Conservation (phyloP, 2,329 filamentous ascomycete species). For the Aspergillus transmontanensis region DNA sequence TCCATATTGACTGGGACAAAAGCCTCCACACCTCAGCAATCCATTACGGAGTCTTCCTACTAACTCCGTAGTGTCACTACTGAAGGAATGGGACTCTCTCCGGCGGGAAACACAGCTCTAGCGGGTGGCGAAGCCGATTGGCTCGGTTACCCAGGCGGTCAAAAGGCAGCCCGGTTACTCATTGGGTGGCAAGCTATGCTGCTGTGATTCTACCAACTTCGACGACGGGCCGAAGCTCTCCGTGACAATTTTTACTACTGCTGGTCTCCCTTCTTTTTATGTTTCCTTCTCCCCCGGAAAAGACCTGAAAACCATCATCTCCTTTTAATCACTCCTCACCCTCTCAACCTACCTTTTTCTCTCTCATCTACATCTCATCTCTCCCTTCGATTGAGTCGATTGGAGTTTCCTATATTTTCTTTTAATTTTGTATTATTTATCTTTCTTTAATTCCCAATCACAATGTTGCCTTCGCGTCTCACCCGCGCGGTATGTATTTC, state of each 20-base stretch:
- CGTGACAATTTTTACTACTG: slow-evolving; percentile 36
- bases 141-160: slow-evolving; percentile 22
- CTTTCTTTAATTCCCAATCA: slow-evolving; percentile 40
- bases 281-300: slow-evolving; percentile 23
- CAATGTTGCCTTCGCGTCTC: slow-evolving; percentile 73
- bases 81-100: not conserved
- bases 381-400: slow-evolving; percentile 37
- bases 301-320: slow-evolving; percentile 25
- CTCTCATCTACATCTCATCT: slow-evolving; percentile 8
- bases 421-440: slow-evolving; percentile 40
- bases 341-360: slow-evolving; percentile 23
- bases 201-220: slow-evolving; percentile 41
- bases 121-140: slow-evolving; percentile 6
- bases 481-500: slow-evolving; percentile 70
- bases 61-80: not conserved
- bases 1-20: not conserved
- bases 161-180: slow-evolving; percentile 15
- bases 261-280: slow-evolving; percentile 32
- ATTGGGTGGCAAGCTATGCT: slow-evolving; percentile 21
- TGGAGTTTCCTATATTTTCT: slow-evolving; percentile 29
- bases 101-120: not conserved
- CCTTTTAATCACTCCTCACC: slow-evolving; percentile 24
- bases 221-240: slow-evolving; percentile 39
- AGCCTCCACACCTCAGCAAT: not conserved
- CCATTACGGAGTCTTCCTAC: slow-evolving; percentile 2